Evolutionary conservation across 768 basidiomycete species (phyloP), one percentile per base, ranked within the genome.

Genomic region (Cyclocybe aegerita): DNA sequence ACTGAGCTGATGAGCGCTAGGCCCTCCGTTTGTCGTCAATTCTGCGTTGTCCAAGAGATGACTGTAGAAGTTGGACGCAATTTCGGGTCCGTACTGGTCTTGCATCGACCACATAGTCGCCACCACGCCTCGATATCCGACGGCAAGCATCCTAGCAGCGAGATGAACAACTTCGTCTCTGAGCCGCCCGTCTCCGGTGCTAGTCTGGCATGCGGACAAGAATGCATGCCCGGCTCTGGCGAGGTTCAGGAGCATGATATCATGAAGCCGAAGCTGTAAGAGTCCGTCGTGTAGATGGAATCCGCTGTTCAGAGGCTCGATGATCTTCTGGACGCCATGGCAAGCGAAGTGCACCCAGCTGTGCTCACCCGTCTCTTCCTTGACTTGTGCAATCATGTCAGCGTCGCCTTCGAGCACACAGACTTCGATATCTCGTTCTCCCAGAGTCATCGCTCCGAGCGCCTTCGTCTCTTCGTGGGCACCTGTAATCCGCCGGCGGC

Each of bases 1-100:
- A 17, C 35, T 44, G 3, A 50, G 14, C 15, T 6, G 17, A 17
- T 42, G 35, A 37, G 11, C 43, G 12, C 31, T 23, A 5, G 23
- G 5, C 17, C 17, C 34, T n/a, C 15, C 34, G 6, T 44, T 36
- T 37, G 36, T 11, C 36, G 7, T 3, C 17, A 4, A 14, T 4
- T 11, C 12, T 17, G 29, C 16, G 17, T 30, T 23, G 4, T 14
- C 34, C 44, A 59, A 42, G 9, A 61, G 39, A 52, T 56, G 34
- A 7, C 16, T 17, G 48, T 72, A 72, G 6, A 71, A 60, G 4
- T 56, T 46, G 16, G 50, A 43, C 11, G 60, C 54, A 36, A 60
- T 44, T 4, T 32, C 32, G 15, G 46, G 46, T 12, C 54, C 59
- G 29, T 48, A 35, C 10, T 36, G 9, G 30, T 60, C 59, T 14